Base-by-base conservation (phyloP, 2,329 filamentous ascomycete species). In the Ophiocordyceps camponoti-leonardi region DNA sequence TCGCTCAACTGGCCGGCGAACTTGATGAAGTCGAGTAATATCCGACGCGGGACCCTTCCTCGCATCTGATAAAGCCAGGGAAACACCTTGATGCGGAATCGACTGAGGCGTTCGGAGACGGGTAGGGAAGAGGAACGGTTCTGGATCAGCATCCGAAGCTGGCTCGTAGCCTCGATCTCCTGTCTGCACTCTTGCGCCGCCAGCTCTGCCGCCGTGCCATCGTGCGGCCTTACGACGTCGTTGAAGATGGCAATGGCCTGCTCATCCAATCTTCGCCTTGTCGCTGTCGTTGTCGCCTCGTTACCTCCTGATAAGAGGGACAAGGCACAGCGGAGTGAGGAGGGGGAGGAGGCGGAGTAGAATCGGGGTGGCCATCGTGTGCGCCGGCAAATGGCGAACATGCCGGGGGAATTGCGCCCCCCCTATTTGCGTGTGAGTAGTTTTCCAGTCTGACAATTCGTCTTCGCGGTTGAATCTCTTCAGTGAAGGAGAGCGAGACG, bases 171-270 rank as follows among this genome's bases (percentile, higher is more conserved):
- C 12, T 13, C 31, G 12, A 33, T 4, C 31, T 33, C 31, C 31
- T 33, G 31, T 13, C 16, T 16, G 12, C 11, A 16, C 31, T 33
- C 31, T 16, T 13, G 16, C 31, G 31, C 31, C 31, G 31, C 31
- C 31, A 16, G 12, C 31, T 13, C 31, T 4, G 31, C 31, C 5
- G 31, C 31, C 31, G 5, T 6, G 31, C 31, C 31, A 33, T 33
- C 31, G 23, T 41, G 20, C 16, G 18, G 18, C 7, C 16, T 55
- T 44, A 62, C 58, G n/a, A 63, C 59, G 13, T 63, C 58, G 42
- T 62, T 60, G 55, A 63, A 64, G 16, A 63, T 48, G 1, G 57
- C 59, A 35, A 63, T 41, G 23, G 59, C 56, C 5, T 56, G 47
- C 10, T 56, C 56, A 33, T 53, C 41, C 19, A 42, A 22, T 13